Conservation (phyloP, 2,329 filamentous ascomycete species). For the Colletotrichum sp. region DNA sequence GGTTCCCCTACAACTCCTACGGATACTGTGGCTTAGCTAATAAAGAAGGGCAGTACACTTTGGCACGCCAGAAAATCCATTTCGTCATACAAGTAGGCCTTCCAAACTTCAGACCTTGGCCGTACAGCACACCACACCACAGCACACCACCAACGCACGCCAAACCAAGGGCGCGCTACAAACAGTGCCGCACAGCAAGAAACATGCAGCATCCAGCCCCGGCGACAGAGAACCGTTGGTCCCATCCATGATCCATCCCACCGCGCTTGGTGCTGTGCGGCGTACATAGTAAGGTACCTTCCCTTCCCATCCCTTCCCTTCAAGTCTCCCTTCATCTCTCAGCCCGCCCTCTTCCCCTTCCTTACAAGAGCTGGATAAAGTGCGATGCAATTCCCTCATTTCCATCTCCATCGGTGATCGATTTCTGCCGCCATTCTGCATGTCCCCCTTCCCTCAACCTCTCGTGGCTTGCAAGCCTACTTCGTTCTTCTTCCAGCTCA, state of each 20-base stretch:
- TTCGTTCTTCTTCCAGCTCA: not conserved
- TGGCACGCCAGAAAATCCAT: not conserved
- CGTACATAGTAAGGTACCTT: too few species aligned
- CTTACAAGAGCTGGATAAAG: not conserved
- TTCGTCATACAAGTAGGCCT: conserved; percentile 5
- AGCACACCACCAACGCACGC: not conserved
- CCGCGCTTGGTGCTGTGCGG: not conserved
- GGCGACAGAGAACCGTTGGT: not conserved
- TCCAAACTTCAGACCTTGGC: not conserved
- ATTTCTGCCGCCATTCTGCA: not conserved
- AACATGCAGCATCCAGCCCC: not conserved
- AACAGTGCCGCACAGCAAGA: not conserved
- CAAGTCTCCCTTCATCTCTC: conserved; percentile 1
- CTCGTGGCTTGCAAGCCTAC: not conserved
- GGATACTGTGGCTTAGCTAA: not conserved
- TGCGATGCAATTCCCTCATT: not conserved
- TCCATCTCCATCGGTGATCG: not conserved
- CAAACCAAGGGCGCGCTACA: not conserved
- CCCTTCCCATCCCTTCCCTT: not conserved
- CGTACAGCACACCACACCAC: not conserved
- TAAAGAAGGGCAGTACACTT: not conserved
- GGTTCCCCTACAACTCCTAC: not conserved
- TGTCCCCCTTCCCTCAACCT: not conserved
- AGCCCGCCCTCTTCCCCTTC: not conserved
- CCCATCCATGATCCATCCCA: not conserved